Evolutionary conservation across 768 basidiomycete species (phyloP).

Genomic region (Mrakia blollopis): DNA sequence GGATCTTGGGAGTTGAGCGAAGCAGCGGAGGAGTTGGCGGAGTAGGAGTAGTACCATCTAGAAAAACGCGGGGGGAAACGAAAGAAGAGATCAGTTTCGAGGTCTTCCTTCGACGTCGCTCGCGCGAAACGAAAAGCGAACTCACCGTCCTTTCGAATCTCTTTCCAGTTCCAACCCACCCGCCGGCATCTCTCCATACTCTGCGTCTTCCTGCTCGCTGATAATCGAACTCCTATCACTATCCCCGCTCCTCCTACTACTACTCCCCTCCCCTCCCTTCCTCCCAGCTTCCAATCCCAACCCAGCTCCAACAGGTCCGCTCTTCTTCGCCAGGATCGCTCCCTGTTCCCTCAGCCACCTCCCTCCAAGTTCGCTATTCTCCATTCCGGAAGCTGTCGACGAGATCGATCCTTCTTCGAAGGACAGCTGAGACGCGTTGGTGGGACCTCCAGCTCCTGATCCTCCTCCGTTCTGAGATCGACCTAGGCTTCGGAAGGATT

Average conservation of each 20-base stretch:
- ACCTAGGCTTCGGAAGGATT: background rate
- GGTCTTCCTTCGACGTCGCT: background rate
- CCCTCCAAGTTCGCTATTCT: constrained; percentile 60
- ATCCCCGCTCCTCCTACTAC: background rate
- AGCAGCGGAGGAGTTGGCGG: constrained; percentile 17
- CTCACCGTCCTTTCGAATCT: constrained; percentile 17
- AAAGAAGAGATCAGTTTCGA: background rate
- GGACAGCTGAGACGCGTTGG: background rate
- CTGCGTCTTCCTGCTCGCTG: background rate
- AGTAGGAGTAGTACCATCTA: constrained; percentile 31
- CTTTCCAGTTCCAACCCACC: constrained; percentile 27
- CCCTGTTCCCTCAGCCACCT: constrained; percentile 76
- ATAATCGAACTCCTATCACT: constrained; percentile 11
- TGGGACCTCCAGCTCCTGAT: background rate
- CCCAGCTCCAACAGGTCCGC: background rate
- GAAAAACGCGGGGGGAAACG: no score
- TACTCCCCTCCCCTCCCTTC: background rate
- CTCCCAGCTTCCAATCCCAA: background rate
- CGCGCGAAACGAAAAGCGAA: background rate
- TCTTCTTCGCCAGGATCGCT: constrained; percentile 15
- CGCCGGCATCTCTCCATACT: background rate
- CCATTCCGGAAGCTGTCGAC: constrained; percentile 19
- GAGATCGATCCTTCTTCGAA: constrained; percentile 10
- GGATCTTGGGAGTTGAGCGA: constrained; percentile 12
- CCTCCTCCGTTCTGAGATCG: background rate